Evolutionary conservation across 305 asterid genomes (phyloP).

Genomic region (Solanum aculeatissimum): DNA sequence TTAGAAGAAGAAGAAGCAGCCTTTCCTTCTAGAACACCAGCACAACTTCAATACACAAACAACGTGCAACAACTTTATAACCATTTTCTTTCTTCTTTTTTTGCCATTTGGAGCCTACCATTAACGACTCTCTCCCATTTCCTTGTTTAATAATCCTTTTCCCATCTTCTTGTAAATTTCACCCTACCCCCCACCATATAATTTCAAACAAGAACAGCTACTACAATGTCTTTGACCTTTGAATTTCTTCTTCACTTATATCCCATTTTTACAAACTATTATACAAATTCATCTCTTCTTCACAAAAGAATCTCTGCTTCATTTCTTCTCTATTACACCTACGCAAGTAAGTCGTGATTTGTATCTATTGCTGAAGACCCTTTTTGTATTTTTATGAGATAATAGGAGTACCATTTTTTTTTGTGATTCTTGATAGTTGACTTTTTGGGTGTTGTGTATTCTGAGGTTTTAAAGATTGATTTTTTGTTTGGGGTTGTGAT

Average conservation of each 20-base stretch:
- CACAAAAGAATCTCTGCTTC: slow-evolving; percentile 20
- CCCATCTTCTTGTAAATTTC: slow-evolving; percentile 40
- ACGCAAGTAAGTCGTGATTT: slow-evolving; percentile 10
- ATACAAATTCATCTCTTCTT: too few relatives aligned
- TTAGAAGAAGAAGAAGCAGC: too few relatives aligned
- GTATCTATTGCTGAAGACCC: background rate
- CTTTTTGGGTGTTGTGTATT: background rate
- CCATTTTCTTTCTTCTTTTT: background rate
- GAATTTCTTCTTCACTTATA: slow-evolving; percentile 16
- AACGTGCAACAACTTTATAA: background rate
- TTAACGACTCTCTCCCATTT: slow-evolving; percentile 11
- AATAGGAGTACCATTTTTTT: background rate
- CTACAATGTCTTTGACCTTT: slow-evolving; percentile 48
- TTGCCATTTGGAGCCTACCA: slow-evolving; percentile 20
- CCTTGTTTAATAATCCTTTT: background rate
- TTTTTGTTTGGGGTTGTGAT: background rate
- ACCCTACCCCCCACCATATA: background rate
- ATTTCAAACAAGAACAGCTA: background rate
- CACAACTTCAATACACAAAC: background rate
- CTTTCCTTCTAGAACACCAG: background rate
- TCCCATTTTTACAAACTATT: background rate
- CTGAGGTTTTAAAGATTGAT: background rate
- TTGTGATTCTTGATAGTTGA: background rate
- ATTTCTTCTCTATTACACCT: slow-evolving; percentile 3
- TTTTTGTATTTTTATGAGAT: background rate